A percentile compares a stretch with the other conserved stretches of the same genome.
Evolutionary conservation across 2,329 filamentous ascomycete genomes (phyloP).

Genomic region (Alternaria gansuensis): DNA sequence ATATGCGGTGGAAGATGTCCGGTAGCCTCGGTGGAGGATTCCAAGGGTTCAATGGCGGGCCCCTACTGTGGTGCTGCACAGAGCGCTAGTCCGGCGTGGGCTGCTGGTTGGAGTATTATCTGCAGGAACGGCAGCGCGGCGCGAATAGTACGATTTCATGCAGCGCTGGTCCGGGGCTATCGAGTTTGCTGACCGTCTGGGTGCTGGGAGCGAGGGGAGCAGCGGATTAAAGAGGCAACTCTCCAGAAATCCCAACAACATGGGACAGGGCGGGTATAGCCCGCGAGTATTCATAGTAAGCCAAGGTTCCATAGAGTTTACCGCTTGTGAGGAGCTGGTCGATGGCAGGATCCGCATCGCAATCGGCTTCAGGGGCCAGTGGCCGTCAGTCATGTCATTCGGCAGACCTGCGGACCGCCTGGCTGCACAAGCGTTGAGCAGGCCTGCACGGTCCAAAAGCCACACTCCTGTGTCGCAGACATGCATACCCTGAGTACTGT

Average conservation of each 20-base stretch:
- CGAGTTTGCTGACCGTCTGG: background rate
- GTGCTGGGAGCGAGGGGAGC: background rate
- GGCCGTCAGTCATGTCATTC: conserved; percentile 19
- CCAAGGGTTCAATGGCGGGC: conserved; percentile 29
- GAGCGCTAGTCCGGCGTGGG: conserved; percentile 26
- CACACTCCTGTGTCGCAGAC: conserved; percentile 20
- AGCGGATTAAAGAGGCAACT: conserved; percentile 4
- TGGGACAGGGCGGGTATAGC: conserved; percentile 15
- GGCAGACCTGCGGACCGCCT: conserved; percentile 18
- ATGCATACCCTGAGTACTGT: conserved; percentile 21
- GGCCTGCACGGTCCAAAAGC: conserved; percentile 12
- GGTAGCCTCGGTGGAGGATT: conserved; percentile 16
- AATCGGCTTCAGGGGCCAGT: conserved; percentile 23
- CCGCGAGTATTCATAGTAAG: conserved; percentile 16
- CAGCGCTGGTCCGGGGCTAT: conserved; percentile 6
- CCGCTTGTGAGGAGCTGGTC: conserved; percentile 23
- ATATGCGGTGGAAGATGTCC: conserved; percentile 25
- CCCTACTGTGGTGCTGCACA: conserved; percentile 21
- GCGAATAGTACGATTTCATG: conserved; percentile 16
- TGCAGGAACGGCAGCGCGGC: conserved; percentile 21
- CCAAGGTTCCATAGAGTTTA: conserved; percentile 20
- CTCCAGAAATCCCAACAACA: conserved; percentile 7
- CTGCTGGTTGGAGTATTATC: conserved; percentile 14
- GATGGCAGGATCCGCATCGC: conserved; percentile 18
- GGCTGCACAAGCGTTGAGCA: conserved; percentile 14